These are phyloP conservation scores for Neonectria magnoliae DNA, from an alignment of 2,329 filamentous ascomycete genomes.

Conservation along the genomic window DNA sequence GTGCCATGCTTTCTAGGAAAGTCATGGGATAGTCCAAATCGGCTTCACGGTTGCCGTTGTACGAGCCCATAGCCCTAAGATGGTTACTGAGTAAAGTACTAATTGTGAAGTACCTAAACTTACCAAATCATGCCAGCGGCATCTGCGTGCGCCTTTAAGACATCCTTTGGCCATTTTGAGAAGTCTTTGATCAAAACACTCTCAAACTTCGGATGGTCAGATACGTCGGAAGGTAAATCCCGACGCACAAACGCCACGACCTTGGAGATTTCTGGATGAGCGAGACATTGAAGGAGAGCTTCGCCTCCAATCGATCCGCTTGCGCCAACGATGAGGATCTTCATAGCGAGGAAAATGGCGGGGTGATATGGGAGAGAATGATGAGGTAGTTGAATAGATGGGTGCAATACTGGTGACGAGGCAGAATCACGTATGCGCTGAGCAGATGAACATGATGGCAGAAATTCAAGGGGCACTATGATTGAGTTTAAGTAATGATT, in stretches of 20 bases:
- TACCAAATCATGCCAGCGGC: slow-evolving; percentile 40
- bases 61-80: slow-evolving; percentile 35
- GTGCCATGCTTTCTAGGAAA: slow-evolving; percentile 25
- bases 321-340: slow-evolving; percentile 49
- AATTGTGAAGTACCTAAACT: not conserved
- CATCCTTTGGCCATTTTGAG: slow-evolving; percentile 27
- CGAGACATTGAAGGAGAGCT: slow-evolving; percentile 46
- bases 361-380: not conserved
- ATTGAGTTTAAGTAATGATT: not conserved
- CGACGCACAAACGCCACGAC: slow-evolving; percentile 48
- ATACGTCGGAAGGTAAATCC: slow-evolving; percentile 32
- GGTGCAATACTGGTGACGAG: not conserved
- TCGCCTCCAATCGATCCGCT: slow-evolving; percentile 48
- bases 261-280: slow-evolving; percentile 41
- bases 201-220: slow-evolving; percentile 29
- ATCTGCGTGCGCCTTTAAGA: slow-evolving; percentile 26
- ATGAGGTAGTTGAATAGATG: not conserved
- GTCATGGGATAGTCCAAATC: slow-evolving; percentile 37
- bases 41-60: slow-evolving; percentile 26
- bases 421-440: not conserved
- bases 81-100: not conserved
- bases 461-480: not conserved
- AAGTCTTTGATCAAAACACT: slow-evolving; percentile 34
- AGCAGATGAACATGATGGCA: not conserved
- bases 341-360: slow-evolving; percentile 40